phyloP scores from a whole-genome alignment of 768 basidiomycete species.

The Naematelia aurantialba region DNA sequence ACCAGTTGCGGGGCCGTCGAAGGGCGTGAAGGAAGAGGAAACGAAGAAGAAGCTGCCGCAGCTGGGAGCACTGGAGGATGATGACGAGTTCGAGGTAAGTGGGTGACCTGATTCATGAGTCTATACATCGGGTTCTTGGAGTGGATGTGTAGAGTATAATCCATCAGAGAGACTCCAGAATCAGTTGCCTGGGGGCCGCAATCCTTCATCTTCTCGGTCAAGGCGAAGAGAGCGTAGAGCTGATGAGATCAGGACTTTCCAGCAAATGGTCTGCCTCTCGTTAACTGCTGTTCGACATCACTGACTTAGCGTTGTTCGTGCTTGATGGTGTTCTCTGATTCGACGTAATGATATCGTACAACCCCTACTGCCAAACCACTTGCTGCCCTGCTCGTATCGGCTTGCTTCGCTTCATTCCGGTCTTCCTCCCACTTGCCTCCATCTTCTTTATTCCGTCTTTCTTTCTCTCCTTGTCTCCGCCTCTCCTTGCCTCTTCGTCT shows the following conservation, averaged over 20 bases:
- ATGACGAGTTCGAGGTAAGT: slow-evolving; percentile 78
- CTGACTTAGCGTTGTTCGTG: no score
- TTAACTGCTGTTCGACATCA: no score
- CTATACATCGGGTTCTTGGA: no score
- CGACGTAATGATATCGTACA: no score
- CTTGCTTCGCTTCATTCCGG: background rate
- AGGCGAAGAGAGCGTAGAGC: no score
- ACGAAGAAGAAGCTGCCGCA: slow-evolving; percentile 56
- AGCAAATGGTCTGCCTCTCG: background rate
- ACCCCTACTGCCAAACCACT: no score
- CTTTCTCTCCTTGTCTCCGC: background rate
- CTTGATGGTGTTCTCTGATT: no score
- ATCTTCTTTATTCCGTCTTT: background rate
- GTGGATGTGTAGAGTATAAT: no score
- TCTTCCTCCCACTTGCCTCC: background rate
- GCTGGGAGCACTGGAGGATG: slow-evolving; percentile 88
- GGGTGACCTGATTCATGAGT: no score
- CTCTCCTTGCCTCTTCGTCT: background rate
- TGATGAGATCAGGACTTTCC: background rate
- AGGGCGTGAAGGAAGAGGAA: slow-evolving; percentile 5
- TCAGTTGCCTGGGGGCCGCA: no score
- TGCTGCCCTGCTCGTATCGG: background rate
- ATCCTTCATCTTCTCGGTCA: no score
- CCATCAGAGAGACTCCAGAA: no score
- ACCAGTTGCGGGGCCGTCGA: background rate